phyloP scores from a whole-genome alignment of 306 rosid genomes.

The Cicer cuneatum region DNA sequence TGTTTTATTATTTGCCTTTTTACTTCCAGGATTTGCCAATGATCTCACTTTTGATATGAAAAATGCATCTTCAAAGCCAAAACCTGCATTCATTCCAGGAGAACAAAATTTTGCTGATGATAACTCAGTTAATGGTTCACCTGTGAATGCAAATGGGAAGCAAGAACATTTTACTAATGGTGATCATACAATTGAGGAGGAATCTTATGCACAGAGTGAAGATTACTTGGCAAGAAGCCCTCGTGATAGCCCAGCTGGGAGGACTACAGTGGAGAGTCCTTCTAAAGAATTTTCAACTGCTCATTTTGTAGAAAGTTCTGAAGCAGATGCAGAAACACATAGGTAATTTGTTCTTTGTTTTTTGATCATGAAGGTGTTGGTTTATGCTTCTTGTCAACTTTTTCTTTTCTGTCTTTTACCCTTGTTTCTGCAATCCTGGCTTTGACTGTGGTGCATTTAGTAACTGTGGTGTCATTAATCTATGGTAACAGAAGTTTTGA shows the following conservation, averaged over 20 bases:
- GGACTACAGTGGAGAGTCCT: slow-evolving; percentile 68
- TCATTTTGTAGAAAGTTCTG: slow-evolving; percentile 62
- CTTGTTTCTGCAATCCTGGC: slow-evolving; percentile 13
- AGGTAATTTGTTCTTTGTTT: slow-evolving; percentile 50
- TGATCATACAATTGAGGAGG: slow-evolving; percentile 64
- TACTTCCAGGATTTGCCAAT: slow-evolving; percentile 79
- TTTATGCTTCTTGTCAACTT: background rate
- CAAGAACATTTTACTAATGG: slow-evolving; percentile 49
- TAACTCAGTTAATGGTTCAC: slow-evolving; percentile 58
- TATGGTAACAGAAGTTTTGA: slow-evolving; percentile 71
- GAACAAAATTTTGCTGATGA: slow-evolving; percentile 60
- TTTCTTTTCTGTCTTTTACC: background rate
- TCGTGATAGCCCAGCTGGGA: slow-evolving; percentile 70
- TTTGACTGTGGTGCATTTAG: slow-evolving; percentile 38
- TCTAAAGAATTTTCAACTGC: slow-evolving; percentile 61
- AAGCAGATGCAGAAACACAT: slow-evolving; percentile 72
- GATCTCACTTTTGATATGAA: slow-evolving; percentile 63
- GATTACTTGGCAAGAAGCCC: slow-evolving; percentile 75
- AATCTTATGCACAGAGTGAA: slow-evolving; percentile 70
- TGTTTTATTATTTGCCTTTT: slow-evolving; percentile 37
- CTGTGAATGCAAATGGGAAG: slow-evolving; percentile 59
- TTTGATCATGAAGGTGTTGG: slow-evolving; percentile 2
- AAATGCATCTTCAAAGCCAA: slow-evolving; percentile 53
- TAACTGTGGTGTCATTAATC: slow-evolving; percentile 44
- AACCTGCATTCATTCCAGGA: slow-evolving; percentile 51